These are phyloP conservation scores for Camellia granthamiana DNA, from an alignment of 148 eudicot genomes.

Conservation along the genomic window DNA sequence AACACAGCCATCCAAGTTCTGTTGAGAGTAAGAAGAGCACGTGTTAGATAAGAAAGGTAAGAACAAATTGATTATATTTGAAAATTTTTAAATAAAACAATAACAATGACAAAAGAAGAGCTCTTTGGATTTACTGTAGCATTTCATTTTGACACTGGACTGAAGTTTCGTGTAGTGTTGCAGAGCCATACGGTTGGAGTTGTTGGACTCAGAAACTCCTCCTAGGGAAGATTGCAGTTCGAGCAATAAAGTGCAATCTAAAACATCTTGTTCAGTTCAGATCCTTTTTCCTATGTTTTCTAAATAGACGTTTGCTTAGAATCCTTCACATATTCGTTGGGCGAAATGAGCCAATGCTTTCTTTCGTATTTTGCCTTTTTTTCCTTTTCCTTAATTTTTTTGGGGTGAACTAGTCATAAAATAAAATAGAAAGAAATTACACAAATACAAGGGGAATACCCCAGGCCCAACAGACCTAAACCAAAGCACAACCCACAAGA, in stretches of 20 bases:
- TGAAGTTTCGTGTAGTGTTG: background rate
- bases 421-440: too few relatives aligned
- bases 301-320: background rate
- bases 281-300: constrained; percentile 1
- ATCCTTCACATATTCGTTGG: background rate
- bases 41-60: background rate
- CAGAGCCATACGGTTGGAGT: background rate
- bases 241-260: background rate
- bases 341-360: constrained; percentile 1
- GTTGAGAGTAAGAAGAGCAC: background rate
- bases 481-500: too few relatives aligned
- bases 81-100: background rate
- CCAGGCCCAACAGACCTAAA: too few relatives aligned
- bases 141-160: background rate
- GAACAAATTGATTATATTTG: background rate
- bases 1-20: background rate
- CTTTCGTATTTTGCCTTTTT: background rate
- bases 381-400: accelerated
- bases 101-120: background rate
- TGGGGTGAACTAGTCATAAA: too few relatives aligned
- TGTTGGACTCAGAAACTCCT: background rate
- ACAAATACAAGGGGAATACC: too few relatives aligned
- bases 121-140: background rate
- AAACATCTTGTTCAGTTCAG: constrained; percentile 4
- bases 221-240: background rate